Percentiles rank a stretch among this genome's conserved stretches.
Conservation (phyloP, 495 filamentous ascomycete species). For the Penicillium goetzii region DNA sequence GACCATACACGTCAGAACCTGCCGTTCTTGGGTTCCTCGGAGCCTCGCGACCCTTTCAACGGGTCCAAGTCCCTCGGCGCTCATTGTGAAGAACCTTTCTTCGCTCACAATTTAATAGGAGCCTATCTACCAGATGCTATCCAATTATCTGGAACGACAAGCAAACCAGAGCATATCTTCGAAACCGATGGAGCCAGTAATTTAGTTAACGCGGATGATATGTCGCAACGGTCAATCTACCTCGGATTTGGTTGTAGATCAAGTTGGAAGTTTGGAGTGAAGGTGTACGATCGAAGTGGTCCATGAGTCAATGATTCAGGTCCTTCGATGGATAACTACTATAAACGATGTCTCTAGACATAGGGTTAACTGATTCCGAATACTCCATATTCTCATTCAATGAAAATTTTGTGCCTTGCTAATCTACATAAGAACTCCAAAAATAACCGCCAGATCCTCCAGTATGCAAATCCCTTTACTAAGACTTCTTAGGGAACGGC, state of each 20-base stretch:
- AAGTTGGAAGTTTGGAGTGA: slow-evolving; percentile 71
- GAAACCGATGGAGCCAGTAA: slow-evolving; percentile 14
- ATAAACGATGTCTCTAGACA: too few species aligned
- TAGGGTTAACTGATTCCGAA: not conserved
- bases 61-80: slow-evolving; percentile 73
- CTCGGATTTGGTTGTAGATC: slow-evolving; percentile 52
- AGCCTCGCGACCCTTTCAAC: slow-evolving; percentile 26
- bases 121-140: slow-evolving; percentile 62
- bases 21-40: slow-evolving; percentile 64
- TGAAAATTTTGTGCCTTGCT: not conserved
- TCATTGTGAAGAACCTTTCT: slow-evolving; percentile 75
- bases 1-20: slow-evolving; percentile 31
- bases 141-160: slow-evolving; percentile 4
- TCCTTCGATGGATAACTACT: too few species aligned
- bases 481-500: not conserved
- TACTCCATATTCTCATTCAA: not conserved
- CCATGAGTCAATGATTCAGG: not conserved
- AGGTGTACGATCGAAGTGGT: slow-evolving; percentile 13
- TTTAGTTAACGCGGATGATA: slow-evolving; percentile 7
- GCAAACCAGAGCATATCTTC: slow-evolving; percentile 16
- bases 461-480: not conserved
- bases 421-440: not conserved
- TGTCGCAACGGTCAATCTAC: slow-evolving; percentile 19
- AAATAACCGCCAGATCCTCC: not conserved
- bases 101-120: slow-evolving; percentile 66